A percentile compares a stretch with the other conserved stretches of the same genome.
phyloP scores from a whole-genome alignment of 2,329 filamentous ascomycete genomes.

The Exophiala xenobiotica region DNA sequence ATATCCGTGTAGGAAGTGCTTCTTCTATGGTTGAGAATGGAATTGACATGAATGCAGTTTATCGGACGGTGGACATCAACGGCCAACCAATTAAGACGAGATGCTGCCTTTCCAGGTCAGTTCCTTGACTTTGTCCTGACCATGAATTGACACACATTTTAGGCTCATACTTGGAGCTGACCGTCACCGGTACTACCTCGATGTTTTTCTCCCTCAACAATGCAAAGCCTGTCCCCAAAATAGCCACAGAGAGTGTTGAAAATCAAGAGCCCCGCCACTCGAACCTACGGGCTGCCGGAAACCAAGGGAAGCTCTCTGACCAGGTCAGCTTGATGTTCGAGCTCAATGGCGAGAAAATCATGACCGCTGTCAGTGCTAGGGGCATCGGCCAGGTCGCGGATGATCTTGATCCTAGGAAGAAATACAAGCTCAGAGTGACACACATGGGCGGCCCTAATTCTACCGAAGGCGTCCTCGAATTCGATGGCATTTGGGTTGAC shows the following conservation, averaged over 20 bases:
- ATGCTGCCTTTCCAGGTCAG: conserved; percentile 22
- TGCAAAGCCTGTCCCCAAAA: not conserved
- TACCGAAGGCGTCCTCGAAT: conserved; percentile 28
- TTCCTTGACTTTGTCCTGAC: not conserved
- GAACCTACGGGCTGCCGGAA: conserved; percentile 1
- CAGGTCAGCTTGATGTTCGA: conserved; percentile 14
- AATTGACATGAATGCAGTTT: conserved; percentile 13
- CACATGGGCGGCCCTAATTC: conserved; percentile 12
- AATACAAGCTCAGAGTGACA: conserved; percentile 31
- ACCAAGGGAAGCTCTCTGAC: not conserved
- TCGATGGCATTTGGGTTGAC: conserved; percentile 35
- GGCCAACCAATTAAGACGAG: conserved; percentile 10
- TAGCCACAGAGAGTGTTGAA: not conserved
- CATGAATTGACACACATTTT: conserved; percentile 1
- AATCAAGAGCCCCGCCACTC: not conserved
- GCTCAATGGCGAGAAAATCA: conserved; percentile 5
- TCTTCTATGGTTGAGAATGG: not conserved
- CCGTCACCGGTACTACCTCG: conserved; percentile 17
- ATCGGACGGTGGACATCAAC: conserved; percentile 21
- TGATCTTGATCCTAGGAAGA: conserved; percentile 23
- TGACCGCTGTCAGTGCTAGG: conserved; percentile 3
- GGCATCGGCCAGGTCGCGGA: conserved; percentile 26
- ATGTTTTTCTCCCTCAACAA: conserved; percentile 18
- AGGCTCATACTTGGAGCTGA: conserved; percentile 25
- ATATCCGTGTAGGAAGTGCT: conserved; percentile 7